Percentiles rank a stretch among this genome's conserved stretches.
These are phyloP conservation scores for Gentiana straminea DNA, from an alignment of 257 asterid species.

Conservation along the genomic window DNA sequence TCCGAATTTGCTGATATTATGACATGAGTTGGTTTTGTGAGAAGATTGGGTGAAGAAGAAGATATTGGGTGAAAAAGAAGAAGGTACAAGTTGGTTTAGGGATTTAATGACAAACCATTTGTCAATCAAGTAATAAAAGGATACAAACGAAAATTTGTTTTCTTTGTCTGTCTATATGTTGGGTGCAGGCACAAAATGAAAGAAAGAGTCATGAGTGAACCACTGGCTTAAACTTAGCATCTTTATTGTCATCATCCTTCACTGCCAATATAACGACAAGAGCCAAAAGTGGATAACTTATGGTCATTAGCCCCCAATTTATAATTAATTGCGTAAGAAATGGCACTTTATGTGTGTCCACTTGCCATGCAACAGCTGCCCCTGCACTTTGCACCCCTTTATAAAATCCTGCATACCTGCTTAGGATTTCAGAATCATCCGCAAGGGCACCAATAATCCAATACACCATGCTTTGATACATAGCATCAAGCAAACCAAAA, in stretches of 20 bases:
- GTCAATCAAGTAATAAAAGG: too few species aligned
- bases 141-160: too few species aligned
- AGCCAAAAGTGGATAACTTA: slow-evolving; percentile 31
- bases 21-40: too few species aligned
- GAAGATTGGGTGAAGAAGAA: too few species aligned
- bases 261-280: slow-evolving; percentile 27
- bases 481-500: slow-evolving; percentile 86
- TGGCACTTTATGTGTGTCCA: slow-evolving; percentile 23
- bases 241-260: slow-evolving; percentile 22
- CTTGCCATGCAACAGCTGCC: slow-evolving; percentile 36
- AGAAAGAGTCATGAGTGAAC: too few species aligned
- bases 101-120: too few species aligned
- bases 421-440: slow-evolving; percentile 79
- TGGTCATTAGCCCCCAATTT: slow-evolving; percentile 25
- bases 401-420: slow-evolving; percentile 46
- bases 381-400: slow-evolving; percentile 44
- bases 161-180: too few species aligned
- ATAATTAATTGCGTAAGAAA: slow-evolving; percentile 22
- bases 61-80: too few species aligned
- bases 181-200: too few species aligned
- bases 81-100: too few species aligned
- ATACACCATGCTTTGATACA: slow-evolving; percentile 90
- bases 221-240: background rate
- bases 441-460: slow-evolving; percentile 90
- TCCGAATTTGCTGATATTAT: too few species aligned